Conservation (phyloP, 345 rosid species). For the Cardamine chenopodiifolia region DNA sequence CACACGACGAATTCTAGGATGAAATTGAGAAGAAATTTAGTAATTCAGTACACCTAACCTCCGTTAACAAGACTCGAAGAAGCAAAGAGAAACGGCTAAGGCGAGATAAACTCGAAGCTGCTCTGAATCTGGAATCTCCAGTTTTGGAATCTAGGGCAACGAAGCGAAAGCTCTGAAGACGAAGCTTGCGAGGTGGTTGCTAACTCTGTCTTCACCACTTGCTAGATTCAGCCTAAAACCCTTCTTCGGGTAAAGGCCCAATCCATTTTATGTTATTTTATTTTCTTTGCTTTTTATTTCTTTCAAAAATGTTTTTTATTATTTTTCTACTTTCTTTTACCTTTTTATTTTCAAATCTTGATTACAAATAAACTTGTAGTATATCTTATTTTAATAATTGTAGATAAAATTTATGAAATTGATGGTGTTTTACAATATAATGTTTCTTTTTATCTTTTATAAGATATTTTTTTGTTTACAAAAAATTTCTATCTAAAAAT, state of each 20-base stretch:
- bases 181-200: conserved; percentile 37
- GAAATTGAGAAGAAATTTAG: conserved; percentile 18
- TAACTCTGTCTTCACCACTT: conserved; percentile 19
- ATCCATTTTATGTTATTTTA: neutral
- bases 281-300: neutral
- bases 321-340: neutral
- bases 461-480: no score
- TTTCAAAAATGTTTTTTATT: neutral
- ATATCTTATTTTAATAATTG: no score
- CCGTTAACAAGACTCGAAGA: conserved; percentile 8
- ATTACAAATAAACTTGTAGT: no score
- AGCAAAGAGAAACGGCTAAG: conserved; percentile 17
- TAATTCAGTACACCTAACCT: conserved; percentile 8
- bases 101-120: conserved; percentile 20
- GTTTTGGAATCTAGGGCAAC: conserved; percentile 38
- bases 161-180: neutral
- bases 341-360: neutral
- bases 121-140: conserved; percentile 35
- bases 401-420: neutral
- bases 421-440: neutral
- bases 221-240: conserved; percentile 35
- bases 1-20: neutral
- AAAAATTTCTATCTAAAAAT: no score
- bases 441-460: neutral
- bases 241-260: conserved; percentile 36